Evolutionary conservation across 371 early-diverging fungal genomes (phyloP).

Genomic region (Synchytrium microbalum): DNA sequence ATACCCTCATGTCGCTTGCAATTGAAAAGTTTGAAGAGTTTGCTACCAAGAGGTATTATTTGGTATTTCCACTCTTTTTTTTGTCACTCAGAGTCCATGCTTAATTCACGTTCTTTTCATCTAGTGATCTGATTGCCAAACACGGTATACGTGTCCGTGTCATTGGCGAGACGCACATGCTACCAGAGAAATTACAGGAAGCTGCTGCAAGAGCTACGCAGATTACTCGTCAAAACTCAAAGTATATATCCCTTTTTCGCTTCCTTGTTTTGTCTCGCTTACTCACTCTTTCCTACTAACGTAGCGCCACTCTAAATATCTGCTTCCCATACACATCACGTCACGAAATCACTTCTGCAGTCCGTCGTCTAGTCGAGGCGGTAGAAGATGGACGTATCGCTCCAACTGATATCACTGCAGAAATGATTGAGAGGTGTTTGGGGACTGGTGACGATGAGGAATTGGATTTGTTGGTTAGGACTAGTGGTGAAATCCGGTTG

Average conservation of each 20-base stretch:
- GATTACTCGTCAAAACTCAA: constrained; percentile 59
- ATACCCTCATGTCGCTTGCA: constrained; percentile 79
- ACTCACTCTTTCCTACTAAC: background rate
- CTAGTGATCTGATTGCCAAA: constrained; percentile 64
- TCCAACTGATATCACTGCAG: constrained; percentile 53
- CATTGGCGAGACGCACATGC: constrained; percentile 66
- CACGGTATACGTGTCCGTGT: constrained; percentile 71
- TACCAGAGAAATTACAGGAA: constrained; percentile 58
- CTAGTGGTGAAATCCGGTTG: constrained; percentile 93
- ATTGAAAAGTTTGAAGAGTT: constrained; percentile 66
- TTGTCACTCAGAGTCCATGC: background rate
- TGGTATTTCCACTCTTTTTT: background rate
- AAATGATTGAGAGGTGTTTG: constrained; percentile 53
- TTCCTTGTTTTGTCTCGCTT: constrained; percentile 5
- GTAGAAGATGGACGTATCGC: constrained; percentile 3
- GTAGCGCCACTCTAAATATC: constrained; percentile 74
- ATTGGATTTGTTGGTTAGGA: constrained; percentile 92
- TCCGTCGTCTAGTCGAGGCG: constrained; percentile 5
- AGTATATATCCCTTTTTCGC: constrained; percentile 26
- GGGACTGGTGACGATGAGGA: constrained; percentile 66
- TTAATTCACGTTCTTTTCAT: no score
- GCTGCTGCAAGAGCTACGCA: constrained; percentile 55
- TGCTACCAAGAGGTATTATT: constrained; percentile 55
- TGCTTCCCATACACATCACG: constrained; percentile 96
- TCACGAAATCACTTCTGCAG: constrained; percentile 69